Evolutionary conservation across 331 rosid species (phyloP).

Genomic region (Cydonia oblonga): DNA sequence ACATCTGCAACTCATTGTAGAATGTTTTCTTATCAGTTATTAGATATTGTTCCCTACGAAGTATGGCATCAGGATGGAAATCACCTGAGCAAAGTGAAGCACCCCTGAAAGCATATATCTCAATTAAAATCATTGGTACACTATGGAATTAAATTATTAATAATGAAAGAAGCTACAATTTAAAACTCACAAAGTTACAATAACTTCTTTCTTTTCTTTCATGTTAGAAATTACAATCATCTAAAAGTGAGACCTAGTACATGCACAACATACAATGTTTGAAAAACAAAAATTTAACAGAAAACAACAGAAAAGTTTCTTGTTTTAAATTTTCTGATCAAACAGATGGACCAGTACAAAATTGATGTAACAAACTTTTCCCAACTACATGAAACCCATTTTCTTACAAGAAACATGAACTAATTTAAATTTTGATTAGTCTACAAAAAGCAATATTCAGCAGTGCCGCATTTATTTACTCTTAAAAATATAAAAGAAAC

Average conservation of each 20-base stretch:
- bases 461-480: not conserved
- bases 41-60: slow-evolving; percentile 36
- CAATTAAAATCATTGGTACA: slow-evolving; percentile 18
- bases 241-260: not conserved
- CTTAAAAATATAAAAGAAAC: not conserved
- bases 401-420: not conserved
- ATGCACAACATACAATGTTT: not conserved
- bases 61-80: slow-evolving; percentile 80
- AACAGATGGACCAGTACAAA: not conserved
- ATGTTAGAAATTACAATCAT: not conserved
- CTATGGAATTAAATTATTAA: not conserved
- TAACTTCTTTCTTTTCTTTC: not conserved
- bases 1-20: slow-evolving; percentile 49
- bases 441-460: not conserved
- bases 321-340: not conserved
- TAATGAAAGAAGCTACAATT: not conserved
- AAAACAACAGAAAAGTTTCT: not conserved
- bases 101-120: slow-evolving; percentile 56
- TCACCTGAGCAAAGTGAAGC: slow-evolving; percentile 72
- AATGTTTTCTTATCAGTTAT: slow-evolving; percentile 49
- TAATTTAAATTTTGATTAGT: not conserved
- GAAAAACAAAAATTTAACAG: not conserved
- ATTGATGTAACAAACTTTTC: not conserved
- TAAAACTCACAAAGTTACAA: slow-evolving; percentile 1
- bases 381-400: not conserved